Evolutionary conservation across 306 rosid species (phyloP), one percentile per base, ranked within the genome.

Genomic region (Canavalia ensiformis): DNA sequence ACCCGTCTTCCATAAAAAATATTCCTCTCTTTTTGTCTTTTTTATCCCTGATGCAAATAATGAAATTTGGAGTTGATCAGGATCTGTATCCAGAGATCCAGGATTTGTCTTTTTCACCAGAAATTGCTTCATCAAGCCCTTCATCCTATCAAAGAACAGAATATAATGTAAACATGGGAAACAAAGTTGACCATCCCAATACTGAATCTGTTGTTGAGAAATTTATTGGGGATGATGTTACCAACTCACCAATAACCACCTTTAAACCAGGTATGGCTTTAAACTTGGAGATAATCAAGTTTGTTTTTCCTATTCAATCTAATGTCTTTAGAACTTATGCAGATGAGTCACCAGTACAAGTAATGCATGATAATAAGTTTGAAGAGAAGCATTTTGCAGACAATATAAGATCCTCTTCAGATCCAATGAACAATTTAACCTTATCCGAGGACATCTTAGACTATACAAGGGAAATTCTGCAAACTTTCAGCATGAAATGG

Each of bases 401-500:
- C 83, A 82, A 41, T 76, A 31, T 42, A 41, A 82, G 68, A 50
- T 65, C 74, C 71, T 80, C 65, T 41, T 57, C 25, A 57, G 75
- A 81, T 62, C 45, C 72, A n/a, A 70, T 60, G 56, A 39, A 72
- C 74, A 58, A 77, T 33, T 50, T 74, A 35, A 52, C 78, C 4
- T 51, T 84, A 62, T 55, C 88, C 62, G 77, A 64, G 41, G 72
- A 81, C 73, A 81, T 81, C 79, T 65, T 86, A 7, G 76, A 89
- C 64, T 51, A 33, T 45, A 37, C 82, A 51, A 83, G 57, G 13
- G 89, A 83, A 72, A 71, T 90, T 71, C 73, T 89, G 59, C 87
- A 81, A 84, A 84, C 79, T 29, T 84, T 94, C 37, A 67, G 55
- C 86, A 60, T 84, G 39, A 88, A 89, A 71, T 86, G 89, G 84